Evolutionary conservation across 306 rosid species (phyloP), one percentile per base, ranked within the genome.

Genomic region (Trifolium pratense): DNA sequence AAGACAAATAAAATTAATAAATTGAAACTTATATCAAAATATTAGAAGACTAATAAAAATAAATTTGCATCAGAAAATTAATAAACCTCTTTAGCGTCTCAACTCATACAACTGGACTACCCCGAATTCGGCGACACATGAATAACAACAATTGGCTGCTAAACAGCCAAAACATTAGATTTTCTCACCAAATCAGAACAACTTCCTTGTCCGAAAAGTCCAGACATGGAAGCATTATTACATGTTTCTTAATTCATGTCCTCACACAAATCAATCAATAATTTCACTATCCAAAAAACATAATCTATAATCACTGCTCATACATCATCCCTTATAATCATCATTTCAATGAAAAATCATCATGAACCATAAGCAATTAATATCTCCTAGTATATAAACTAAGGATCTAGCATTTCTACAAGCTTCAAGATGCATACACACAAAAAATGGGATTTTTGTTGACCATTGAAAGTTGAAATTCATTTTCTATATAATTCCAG

Each of bases 401-500:
- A 68, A 55, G 77, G 83, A 80, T 84, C 87, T 77, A 69, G 52
- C 39, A 64, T 56, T 46, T 37, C 39, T 21, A 25, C 68, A 80
- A 68, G 45, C 25, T 42, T 43, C 32, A 66, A 15, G 8, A 36
- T 48, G 6, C 48, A 15, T 34, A 45, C 16, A 51, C 12, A 79
- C 26, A 61, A 17, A 29, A 42, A 52, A 9, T 25, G 15, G 48
- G 0, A 3, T 59, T 25, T 67, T 15, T 1, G 7, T 42, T 18
- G 51, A 66, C 60, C 52, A 60, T 51, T 26, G 26, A 78, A 48
- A 66, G 32, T 32, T 36, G 43, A 78, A 56, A 61, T 66, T 71
- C 26, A 58, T 39, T 75, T 71, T 49, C 53, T 7, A 25, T 1
- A 62, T n/a, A 31, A 76, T 49, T 31, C 68, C 81, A 71, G 81